A percentile compares a stretch with the other conserved stretches of the same genome.
These are phyloP conservation scores for Geosiphon pyriformis DNA, from an alignment of 192 early-diverging fungal species.

Conservation along the genomic window DNA sequence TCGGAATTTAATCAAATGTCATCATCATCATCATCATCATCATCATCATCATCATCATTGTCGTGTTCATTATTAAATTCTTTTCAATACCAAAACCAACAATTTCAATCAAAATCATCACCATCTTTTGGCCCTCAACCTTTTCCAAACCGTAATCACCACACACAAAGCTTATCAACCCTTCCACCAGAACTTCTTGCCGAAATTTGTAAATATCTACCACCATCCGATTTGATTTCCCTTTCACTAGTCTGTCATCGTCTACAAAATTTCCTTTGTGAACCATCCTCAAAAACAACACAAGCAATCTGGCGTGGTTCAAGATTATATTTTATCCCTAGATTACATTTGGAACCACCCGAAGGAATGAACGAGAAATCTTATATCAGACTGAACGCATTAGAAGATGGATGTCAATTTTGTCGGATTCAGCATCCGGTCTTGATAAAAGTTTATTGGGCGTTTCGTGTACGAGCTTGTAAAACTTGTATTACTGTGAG, in stretches of 20 bases:
- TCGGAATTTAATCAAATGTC: no score
- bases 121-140: no score
- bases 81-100: no score
- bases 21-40: no score
- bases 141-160: no score
- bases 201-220: neutral
- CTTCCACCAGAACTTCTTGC: neutral
- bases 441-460: slow-evolving; percentile 15
- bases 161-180: no score
- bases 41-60: no score
- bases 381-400: neutral
- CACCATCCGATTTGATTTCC: slow-evolving; percentile 13
- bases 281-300: neutral
- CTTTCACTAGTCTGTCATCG: neutral
- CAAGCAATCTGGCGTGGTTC: slow-evolving; percentile 8
- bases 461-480: slow-evolving; percentile 12
- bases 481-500: neutral
- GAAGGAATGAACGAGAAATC: neutral
- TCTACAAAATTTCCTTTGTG: neutral
- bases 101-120: no score
- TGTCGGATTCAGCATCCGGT: neutral
- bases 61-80: no score
- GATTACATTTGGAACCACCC: slow-evolving; percentile 1
- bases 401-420: slow-evolving; percentile 21
- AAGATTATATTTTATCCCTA: neutral